Conservation (phyloP, 176 grass and related monocot species). For the Oryza meyeriana region DNA sequence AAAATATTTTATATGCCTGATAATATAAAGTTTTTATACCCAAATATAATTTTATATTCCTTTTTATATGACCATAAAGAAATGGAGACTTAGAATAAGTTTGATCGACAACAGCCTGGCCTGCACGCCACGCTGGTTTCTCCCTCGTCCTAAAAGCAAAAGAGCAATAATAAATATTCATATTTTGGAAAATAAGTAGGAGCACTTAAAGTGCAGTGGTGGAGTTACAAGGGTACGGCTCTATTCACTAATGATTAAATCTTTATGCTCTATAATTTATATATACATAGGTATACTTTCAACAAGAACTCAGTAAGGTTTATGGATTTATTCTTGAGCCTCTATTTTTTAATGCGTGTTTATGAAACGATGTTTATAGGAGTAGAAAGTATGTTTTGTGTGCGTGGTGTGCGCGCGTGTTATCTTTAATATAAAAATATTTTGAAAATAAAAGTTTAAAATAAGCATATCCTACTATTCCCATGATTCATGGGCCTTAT, state of each 20-base stretch:
- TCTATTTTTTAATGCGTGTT: too few relatives aligned
- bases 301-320: not conserved
- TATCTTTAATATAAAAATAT: too few relatives aligned
- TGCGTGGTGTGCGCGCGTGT: too few relatives aligned
- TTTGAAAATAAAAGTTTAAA: not conserved
- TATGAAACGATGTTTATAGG: too few relatives aligned
- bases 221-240: too few relatives aligned
- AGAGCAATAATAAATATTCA: not conserved
- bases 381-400: too few relatives aligned
- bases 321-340: too few relatives aligned
- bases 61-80: too few relatives aligned
- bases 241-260: too few relatives aligned
- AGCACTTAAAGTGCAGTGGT: too few relatives aligned
- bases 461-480: not conserved
- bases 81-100: not conserved
- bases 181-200: too few relatives aligned
- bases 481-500: not conserved
- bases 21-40: not conserved
- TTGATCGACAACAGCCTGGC: not conserved
- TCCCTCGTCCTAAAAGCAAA: not conserved
- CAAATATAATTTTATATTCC: not conserved
- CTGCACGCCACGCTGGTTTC: not conserved
- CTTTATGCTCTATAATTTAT: too few relatives aligned
- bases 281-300: fast-evolving
- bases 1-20: not conserved